Evolutionary conservation across 192 early-diverging fungal genomes (phyloP).

Genomic region (Linderina pennispora): DNA sequence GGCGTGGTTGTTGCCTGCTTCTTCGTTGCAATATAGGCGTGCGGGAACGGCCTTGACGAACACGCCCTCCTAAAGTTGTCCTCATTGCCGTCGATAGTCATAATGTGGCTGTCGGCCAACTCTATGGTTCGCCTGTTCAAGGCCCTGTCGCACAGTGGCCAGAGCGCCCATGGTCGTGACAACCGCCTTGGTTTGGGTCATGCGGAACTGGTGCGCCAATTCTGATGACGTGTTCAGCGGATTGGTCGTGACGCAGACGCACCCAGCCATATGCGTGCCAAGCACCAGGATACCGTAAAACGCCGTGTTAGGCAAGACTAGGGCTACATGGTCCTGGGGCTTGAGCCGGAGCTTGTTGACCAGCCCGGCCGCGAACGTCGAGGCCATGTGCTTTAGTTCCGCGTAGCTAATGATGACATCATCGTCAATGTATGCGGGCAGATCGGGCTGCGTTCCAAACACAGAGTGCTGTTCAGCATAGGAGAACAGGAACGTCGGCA

Average conservation of each 20-base stretch:
- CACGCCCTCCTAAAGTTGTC: not conserved
- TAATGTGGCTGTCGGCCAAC: conserved; percentile 7
- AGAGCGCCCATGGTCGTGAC: conserved; percentile 36
- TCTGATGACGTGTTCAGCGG: conserved; percentile 67
- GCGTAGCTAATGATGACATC: no score
- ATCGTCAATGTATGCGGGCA: not conserved
- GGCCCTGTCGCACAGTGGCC: not conserved
- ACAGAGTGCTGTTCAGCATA: not conserved
- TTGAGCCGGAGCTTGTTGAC: conserved; percentile 39
- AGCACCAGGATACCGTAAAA: conserved; percentile 52
- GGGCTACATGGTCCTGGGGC: conserved; percentile 57
- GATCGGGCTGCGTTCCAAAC: not conserved
- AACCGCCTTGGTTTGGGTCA: conserved; percentile 55
- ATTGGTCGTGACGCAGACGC: conserved; percentile 59
- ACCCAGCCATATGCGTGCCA: conserved; percentile 50
- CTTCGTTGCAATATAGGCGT: not conserved
- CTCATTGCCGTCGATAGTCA: conserved; percentile 3
- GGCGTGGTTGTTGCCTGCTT: not conserved
- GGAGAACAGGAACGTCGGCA: not conserved
- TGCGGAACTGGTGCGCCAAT: conserved; percentile 61
- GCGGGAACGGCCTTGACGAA: not conserved
- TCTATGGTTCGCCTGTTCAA: conserved; percentile 3
- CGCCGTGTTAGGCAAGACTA: conserved; percentile 61
- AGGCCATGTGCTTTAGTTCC: not conserved
- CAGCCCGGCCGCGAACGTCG: conserved; percentile 1